phyloP scores from a whole-genome alignment of 257 asterid species.

The Solanum clarkiae region DNA sequence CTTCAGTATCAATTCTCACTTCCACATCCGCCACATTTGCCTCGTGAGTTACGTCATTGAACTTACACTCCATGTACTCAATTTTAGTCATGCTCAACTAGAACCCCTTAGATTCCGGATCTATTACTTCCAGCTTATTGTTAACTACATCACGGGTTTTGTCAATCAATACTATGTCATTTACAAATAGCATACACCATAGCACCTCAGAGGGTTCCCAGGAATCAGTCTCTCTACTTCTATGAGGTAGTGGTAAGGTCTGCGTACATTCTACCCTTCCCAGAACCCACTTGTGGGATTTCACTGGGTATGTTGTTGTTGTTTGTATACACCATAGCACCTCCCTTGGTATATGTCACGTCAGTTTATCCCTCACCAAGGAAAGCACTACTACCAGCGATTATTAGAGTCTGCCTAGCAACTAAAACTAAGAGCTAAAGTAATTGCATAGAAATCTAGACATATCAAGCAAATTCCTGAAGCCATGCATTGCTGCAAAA shows the following conservation, averaged over 20 bases:
- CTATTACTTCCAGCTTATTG: neutral
- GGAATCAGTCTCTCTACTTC: too few relatives aligned
- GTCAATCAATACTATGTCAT: neutral
- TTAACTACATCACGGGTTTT: neutral
- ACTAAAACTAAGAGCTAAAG: neutral
- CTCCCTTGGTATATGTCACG: neutral
- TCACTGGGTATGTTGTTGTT: too few relatives aligned
- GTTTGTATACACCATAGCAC: neutral
- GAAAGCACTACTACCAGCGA: neutral
- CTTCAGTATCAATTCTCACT: neutral
- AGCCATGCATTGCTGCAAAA: neutral
- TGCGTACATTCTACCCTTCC: too few relatives aligned
- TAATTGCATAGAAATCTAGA: neutral
- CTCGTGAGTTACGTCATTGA: neutral
- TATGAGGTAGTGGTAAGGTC: too few relatives aligned
- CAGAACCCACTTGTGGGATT: too few relatives aligned
- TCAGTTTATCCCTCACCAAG: neutral
- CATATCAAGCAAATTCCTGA: neutral
- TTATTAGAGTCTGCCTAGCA: neutral
- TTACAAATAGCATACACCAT: neutral
- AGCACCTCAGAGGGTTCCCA: too few relatives aligned
- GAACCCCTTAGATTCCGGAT: neutral
- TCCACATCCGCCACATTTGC: neutral
- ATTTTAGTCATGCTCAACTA: neutral
- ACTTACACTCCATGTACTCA: neutral